A percentile compares a stretch with the other conserved stretches of the same genome.
Conservation (phyloP, 179 eudicot species). For the Pouteria campechiana region DNA sequence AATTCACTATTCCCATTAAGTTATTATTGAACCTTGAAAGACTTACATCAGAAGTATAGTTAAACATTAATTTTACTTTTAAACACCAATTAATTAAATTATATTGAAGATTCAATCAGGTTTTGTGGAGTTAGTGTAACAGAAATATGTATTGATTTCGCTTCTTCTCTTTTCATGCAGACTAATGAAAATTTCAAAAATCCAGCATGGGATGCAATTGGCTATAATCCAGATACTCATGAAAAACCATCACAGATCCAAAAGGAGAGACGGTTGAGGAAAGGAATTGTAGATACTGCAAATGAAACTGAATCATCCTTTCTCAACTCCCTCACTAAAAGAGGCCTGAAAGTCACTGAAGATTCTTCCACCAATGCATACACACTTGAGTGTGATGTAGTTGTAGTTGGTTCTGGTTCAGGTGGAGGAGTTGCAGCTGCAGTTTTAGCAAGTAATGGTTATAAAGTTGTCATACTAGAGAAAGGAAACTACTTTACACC, state of each 20-base stretch:
- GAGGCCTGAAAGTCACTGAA: constrained; percentile 20
- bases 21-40: no score
- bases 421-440: constrained; percentile 75
- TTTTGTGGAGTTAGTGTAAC: no score
- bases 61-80: no score
- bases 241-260: constrained; percentile 3
- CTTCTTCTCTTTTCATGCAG: constrained; percentile 15
- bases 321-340: constrained; percentile 18
- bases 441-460: constrained; percentile 33
- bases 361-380: constrained; percentile 2
- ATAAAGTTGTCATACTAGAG: constrained; percentile 54
- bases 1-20: no score
- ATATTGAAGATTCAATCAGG: no score
- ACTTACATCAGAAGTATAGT: no score
- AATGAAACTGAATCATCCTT: constrained; percentile 27
- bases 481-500: constrained; percentile 48
- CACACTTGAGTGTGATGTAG: constrained; percentile 48
- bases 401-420: constrained; percentile 60
- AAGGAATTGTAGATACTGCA: constrained; percentile 41
- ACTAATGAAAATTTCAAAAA: constrained; percentile 31
- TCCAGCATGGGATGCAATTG: constrained; percentile 58
- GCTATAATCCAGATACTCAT: constrained; percentile 19
- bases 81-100: no score
- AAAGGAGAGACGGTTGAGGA: constrained; percentile 27
- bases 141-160: no score